phyloP scores from a whole-genome alignment of 179 eudicot species.

The Amaranthus tricolor region DNA sequence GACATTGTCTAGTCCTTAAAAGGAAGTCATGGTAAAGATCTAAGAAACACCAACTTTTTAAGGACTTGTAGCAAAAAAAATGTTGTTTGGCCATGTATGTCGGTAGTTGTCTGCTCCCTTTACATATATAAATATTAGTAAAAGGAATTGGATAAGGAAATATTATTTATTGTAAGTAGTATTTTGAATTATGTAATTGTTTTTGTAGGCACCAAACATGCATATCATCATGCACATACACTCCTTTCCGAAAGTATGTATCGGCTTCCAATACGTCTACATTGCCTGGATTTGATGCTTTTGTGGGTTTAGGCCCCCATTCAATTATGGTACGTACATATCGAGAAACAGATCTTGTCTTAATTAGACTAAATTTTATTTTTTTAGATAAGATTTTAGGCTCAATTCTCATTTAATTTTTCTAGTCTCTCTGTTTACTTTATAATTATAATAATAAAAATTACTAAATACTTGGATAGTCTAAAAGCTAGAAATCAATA shows the following conservation, averaged over 20 bases:
- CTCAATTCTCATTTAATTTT: too few relatives aligned
- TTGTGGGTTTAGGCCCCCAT: constrained; percentile 1
- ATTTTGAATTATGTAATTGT: too few relatives aligned
- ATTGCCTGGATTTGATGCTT: constrained; percentile 20
- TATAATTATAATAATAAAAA: too few relatives aligned
- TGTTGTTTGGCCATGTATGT: constrained; percentile 21
- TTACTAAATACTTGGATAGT: too few relatives aligned
- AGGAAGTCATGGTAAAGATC: constrained; percentile 12
- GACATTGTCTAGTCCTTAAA: constrained; percentile 14
- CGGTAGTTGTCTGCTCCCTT: constrained; percentile 15
- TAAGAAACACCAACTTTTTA: constrained; percentile 17
- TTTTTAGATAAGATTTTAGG: too few relatives aligned
- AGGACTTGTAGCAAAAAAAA: constrained; percentile 17
- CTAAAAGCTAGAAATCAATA: too few relatives aligned
- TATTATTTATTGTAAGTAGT: background rate
- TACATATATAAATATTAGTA: constrained; percentile 3
- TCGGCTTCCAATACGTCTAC: constrained; percentile 5
- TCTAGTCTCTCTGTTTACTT: too few relatives aligned
- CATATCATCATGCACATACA: constrained; percentile 14
- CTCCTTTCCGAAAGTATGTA: constrained; percentile 20
- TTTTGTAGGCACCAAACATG: constrained; percentile 13
- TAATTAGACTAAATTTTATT: too few relatives aligned
- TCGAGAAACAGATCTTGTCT: background rate
- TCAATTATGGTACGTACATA: background rate
- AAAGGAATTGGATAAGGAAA: constrained; percentile 19